Evolutionary conservation across 1,284 basidiomycete species (phyloP).

Genomic region (Phellopilus nigrolimitatus): DNA sequence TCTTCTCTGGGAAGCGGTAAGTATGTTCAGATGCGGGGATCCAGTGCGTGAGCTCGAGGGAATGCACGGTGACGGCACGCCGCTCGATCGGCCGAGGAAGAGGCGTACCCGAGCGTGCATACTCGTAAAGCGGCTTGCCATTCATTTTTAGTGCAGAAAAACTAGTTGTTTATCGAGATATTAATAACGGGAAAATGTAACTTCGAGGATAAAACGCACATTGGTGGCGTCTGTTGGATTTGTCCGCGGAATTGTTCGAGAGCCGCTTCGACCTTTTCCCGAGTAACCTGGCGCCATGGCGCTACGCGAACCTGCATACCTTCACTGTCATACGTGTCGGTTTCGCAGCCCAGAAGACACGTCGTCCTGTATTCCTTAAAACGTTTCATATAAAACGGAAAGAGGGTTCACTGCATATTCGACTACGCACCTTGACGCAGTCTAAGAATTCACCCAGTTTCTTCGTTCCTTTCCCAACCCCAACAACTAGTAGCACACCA

Average conservation of each 20-base stretch:
- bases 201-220: slow-evolving; percentile 50
- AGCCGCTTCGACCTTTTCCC: slow-evolving; percentile 65
- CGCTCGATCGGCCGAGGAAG: slow-evolving; percentile 90
- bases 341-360: slow-evolving; percentile 90
- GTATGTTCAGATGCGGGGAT: slow-evolving; percentile 50
- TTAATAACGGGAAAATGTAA: slow-evolving; percentile 19
- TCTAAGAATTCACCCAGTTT: slow-evolving; percentile 80
- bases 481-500: slow-evolving; percentile 61
- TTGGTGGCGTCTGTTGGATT: slow-evolving; percentile 87
- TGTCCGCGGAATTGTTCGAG: slow-evolving; percentile 82
- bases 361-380: slow-evolving; percentile 86
- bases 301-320: slow-evolving; percentile 73
- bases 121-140: slow-evolving; percentile 93
- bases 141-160: slow-evolving; percentile 99
- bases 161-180: slow-evolving; percentile 37
- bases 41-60: slow-evolving; percentile 73
- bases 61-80: slow-evolving; percentile 80
- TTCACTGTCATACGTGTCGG: slow-evolving; percentile 92
- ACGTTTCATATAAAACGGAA: slow-evolving; percentile 18
- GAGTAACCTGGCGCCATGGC: slow-evolving; percentile 82
- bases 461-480: slow-evolving; percentile 89
- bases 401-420: neutral
- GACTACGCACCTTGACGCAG: slow-evolving; percentile 75
- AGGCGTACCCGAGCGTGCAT: slow-evolving; percentile 86
- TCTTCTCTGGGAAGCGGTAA: slow-evolving; percentile 71